Evolutionary conservation across 768 basidiomycete species (phyloP).

Genomic region (Rhizopogon vulgaris): DNA sequence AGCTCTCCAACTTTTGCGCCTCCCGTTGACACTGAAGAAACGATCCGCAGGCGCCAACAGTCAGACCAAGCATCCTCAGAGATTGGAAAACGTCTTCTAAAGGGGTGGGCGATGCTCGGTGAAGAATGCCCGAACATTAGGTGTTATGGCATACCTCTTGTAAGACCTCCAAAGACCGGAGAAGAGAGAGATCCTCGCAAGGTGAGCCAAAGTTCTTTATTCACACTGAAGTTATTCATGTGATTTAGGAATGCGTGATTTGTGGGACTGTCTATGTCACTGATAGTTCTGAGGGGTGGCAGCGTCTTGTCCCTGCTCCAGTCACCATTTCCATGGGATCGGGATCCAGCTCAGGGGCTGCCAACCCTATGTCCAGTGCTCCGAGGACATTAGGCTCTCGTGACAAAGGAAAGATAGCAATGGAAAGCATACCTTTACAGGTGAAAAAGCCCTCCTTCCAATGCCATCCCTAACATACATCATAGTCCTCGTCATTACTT

Average conservation of each 20-base stretch:
- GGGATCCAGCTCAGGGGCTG: background rate
- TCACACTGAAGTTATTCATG: constrained; percentile 1
- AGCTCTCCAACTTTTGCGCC: constrained; percentile 61
- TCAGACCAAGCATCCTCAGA: constrained; percentile 76
- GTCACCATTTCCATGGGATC: background rate
- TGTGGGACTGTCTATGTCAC: constrained; percentile 59
- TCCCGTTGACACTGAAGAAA: constrained; percentile 61
- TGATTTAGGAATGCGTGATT: constrained; percentile 67
- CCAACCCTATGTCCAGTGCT: background rate
- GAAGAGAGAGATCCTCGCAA: constrained; percentile 60
- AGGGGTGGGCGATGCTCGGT: constrained; percentile 86
- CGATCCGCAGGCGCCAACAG: constrained; percentile 65
- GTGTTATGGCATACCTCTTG: constrained; percentile 81
- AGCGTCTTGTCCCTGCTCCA: constrained; percentile 32
- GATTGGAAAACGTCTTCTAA: constrained; percentile 71
- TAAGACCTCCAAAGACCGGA: constrained; percentile 64
- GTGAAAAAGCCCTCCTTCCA: background rate
- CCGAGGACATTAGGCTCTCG: background rate
- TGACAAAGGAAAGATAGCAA: constrained; percentile 9
- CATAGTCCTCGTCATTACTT: constrained; percentile 22
- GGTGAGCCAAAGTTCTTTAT: constrained; percentile 31
- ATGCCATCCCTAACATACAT: background rate
- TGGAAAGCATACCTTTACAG: constrained; percentile 18
- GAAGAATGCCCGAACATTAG: constrained; percentile 69
- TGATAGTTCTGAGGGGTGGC: constrained; percentile 48